phyloP scores from a whole-genome alignment of 140 eudicot species.

The Cichorium intybus region DNA sequence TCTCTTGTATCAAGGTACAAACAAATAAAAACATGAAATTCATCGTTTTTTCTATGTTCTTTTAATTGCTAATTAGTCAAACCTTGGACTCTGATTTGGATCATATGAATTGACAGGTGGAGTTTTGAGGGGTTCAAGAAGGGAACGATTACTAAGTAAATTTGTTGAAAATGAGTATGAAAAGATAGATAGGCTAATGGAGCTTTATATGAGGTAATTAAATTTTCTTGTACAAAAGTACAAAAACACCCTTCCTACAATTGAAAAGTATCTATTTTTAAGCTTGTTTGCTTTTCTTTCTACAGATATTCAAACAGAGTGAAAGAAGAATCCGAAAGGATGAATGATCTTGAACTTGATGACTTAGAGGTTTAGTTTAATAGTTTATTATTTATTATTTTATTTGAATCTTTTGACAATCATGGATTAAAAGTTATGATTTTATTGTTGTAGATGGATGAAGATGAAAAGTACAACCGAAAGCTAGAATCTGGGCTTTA shows the following conservation, averaged over 20 bases:
- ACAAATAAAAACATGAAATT: too few species aligned
- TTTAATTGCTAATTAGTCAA: not conserved
- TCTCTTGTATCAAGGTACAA: not conserved
- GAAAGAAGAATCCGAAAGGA: conserved; percentile 81
- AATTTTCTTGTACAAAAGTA: too few species aligned
- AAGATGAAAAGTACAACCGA: conserved; percentile 65
- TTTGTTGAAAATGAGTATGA: conserved; percentile 95
- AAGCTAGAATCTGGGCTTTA: conserved; percentile 70
- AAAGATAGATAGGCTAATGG: conserved; percentile 97
- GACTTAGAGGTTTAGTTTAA: conserved; percentile 71
- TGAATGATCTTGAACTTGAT: conserved; percentile 71
- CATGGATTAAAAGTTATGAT: not conserved
- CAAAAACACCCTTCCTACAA: not conserved
- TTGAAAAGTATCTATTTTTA: not conserved
- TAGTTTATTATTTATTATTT: not conserved
- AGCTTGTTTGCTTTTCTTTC: not conserved
- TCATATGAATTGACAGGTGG: conserved; percentile 53
- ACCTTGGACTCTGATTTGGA: not conserved
- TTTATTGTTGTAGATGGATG: conserved; percentile 69
- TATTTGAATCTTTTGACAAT: not conserved
- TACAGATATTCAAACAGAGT: conserved; percentile 84
- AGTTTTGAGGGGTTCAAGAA: conserved; percentile 94
- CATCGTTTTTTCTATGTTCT: too few species aligned
- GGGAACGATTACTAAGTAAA: conserved; percentile 89
- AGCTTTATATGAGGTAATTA: conserved; percentile 82